These are phyloP conservation scores for Pistacia integerrima DNA, from an alignment of 345 rosid genomes.

Conservation along the genomic window DNA sequence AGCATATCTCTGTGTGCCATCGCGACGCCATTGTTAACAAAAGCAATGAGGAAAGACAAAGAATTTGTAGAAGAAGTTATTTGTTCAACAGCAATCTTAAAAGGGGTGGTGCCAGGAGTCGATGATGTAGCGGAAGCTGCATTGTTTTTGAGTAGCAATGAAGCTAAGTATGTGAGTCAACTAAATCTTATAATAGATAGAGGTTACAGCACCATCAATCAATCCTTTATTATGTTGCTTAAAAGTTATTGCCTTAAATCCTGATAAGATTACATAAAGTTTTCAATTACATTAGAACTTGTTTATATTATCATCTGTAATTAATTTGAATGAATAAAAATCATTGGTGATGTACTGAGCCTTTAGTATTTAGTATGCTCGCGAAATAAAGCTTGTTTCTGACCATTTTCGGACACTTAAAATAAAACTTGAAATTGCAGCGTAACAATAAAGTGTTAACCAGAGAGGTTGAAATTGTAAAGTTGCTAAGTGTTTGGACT, in stretches of 20 bases:
- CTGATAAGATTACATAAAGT: too few species aligned
- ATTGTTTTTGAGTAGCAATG: conserved; percentile 41
- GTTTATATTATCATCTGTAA: too few species aligned
- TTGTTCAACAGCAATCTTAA: conserved; percentile 35
- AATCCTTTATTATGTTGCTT: conserved; percentile 20
- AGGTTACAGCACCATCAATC: conserved; percentile 42
- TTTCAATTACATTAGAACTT: too few species aligned
- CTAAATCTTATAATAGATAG: conserved; percentile 48
- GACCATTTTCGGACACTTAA: too few species aligned
- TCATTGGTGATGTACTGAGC: too few species aligned
- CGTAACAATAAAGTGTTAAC: too few species aligned
- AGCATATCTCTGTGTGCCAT: conserved; percentile 35
- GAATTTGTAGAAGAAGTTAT: conserved; percentile 24
- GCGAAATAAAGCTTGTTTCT: too few species aligned
- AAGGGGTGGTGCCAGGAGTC: conserved; percentile 30
- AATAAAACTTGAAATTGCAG: too few species aligned
- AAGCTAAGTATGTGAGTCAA: conserved; percentile 42
- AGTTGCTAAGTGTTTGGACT: too few species aligned
- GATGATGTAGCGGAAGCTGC: conserved; percentile 49
- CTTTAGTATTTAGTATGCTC: too few species aligned
- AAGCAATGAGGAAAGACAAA: conserved; percentile 27
- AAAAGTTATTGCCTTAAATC: conserved; percentile 9
- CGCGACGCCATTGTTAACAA: conserved; percentile 37
- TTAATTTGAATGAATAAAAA: too few species aligned
- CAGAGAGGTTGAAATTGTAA: too few species aligned